phyloP scores from a whole-genome alignment of 768 basidiomycete genomes.

The Lactarius pseudohatsudake region DNA sequence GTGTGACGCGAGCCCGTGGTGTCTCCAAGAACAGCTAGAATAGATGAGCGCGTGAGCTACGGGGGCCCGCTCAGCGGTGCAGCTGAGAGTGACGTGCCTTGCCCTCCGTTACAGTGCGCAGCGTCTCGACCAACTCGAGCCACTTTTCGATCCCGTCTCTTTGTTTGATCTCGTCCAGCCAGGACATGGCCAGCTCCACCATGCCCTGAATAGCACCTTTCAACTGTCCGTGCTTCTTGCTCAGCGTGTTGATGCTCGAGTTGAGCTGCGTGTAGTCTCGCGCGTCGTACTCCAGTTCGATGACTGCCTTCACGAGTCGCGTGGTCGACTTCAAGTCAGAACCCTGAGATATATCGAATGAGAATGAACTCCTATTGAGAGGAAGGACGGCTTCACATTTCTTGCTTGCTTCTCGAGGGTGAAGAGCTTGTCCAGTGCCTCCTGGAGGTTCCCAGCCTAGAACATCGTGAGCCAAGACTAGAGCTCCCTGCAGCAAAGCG shows the following conservation, averaged over 20 bases:
- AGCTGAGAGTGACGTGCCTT: conserved; percentile 59
- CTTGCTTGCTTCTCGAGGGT: conserved; percentile 92
- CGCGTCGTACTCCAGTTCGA: conserved; percentile 70
- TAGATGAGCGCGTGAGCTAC: background rate
- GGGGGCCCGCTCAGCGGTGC: conserved; percentile 6
- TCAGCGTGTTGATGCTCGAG: conserved; percentile 61
- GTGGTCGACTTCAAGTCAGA: conserved; percentile 92
- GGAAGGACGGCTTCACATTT: conserved; percentile 58
- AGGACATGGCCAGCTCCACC: conserved; percentile 81
- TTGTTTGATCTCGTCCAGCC: conserved; percentile 74
- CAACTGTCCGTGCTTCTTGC: conserved; percentile 97
- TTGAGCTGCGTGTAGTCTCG: conserved; percentile 72
- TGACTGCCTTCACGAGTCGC: conserved; percentile 71
- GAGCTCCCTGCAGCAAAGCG: background rate
- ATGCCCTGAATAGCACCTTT: conserved; percentile 89
- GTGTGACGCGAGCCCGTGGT: conserved; percentile 91
- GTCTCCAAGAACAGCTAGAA: conserved; percentile 93
- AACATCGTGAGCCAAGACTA: conserved; percentile 5
- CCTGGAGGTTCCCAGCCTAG: conserved; percentile 79
- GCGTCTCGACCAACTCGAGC: conserved; percentile 85
- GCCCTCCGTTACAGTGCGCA: conserved; percentile 92
- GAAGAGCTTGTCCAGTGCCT: conserved; percentile 87
- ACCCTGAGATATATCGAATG: conserved; percentile 52
- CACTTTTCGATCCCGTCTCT: conserved; percentile 69
- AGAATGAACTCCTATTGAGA: conserved; percentile 9